Evolutionary conservation across 2,329 filamentous ascomycete genomes (phyloP).

Genomic region (Colletotrichum sp.): DNA sequence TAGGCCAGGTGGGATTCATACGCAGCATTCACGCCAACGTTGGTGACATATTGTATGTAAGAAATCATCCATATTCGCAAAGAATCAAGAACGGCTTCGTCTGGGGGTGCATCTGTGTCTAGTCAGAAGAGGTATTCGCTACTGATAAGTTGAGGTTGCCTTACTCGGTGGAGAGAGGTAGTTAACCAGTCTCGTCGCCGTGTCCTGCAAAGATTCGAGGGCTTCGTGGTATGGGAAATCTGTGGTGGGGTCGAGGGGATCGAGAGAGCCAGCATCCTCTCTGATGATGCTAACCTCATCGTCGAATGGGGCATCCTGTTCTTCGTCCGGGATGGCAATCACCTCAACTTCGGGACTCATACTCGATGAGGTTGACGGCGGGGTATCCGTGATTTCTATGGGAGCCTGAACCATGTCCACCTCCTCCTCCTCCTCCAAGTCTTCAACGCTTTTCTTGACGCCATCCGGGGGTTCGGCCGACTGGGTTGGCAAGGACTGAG

Average conservation of each 20-base stretch:
- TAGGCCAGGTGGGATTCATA: conserved; percentile 50
- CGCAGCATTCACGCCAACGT: conserved; percentile 37
- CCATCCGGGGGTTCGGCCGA: neutral
- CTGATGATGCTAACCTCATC: conserved; percentile 28
- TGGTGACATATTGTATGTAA: conserved; percentile 48
- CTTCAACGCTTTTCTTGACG: conserved; percentile 52
- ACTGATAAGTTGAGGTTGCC: neutral
- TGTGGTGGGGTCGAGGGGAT: conserved; percentile 51
- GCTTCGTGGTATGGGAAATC: conserved; percentile 52
- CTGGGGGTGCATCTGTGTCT: conserved; percentile 42
- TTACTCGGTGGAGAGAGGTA: conserved; percentile 38
- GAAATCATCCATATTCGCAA: conserved; percentile 56
- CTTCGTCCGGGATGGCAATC: conserved; percentile 43
- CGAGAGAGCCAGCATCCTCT: conserved; percentile 26
- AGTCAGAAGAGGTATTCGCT: conserved; percentile 26
- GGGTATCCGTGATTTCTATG: conserved; percentile 27
- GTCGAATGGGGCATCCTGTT: conserved; percentile 29
- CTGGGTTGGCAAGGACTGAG: conserved; percentile 22
- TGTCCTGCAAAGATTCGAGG: conserved; percentile 33
- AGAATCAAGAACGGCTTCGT: conserved; percentile 47
- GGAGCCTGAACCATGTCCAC: conserved; percentile 35
- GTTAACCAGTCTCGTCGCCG: conserved; percentile 39
- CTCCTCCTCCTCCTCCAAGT: conserved; percentile 43
- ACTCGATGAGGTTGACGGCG: conserved; percentile 41
- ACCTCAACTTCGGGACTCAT: conserved; percentile 51